These are phyloP conservation scores for Circinella minor DNA, from an alignment of 371 early-diverging fungal species.

Conservation along the genomic window DNA sequence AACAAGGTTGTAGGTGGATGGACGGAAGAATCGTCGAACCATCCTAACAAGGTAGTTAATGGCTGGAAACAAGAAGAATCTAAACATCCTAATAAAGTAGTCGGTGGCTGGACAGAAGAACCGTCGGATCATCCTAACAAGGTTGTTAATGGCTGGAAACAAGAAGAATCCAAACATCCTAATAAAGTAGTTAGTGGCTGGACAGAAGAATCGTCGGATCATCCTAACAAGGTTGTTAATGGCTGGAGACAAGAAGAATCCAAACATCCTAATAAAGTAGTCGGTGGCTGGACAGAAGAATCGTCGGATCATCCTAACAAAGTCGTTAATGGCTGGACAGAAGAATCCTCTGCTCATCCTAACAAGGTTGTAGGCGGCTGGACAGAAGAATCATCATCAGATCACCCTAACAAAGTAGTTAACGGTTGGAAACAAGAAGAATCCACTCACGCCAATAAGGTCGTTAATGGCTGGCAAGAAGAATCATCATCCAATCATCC, in stretches of 20 bases:
- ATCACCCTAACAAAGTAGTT: neutral
- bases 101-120: neutral
- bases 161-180: neutral
- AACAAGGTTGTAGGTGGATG: neutral
- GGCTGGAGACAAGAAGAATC: too few relatives aligned
- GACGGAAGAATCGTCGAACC: neutral
- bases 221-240: too few relatives aligned
- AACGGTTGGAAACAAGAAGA: neutral
- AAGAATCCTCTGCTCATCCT: neutral
- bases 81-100: neutral
- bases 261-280: too few relatives aligned
- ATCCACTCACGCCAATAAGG: neutral
- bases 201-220: too few relatives aligned
- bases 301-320: too few relatives aligned
- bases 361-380: neutral
- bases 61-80: neutral
- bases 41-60: neutral
- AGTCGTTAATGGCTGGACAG: too few relatives aligned
- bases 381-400: neutral
- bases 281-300: too few relatives aligned
- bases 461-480: too few relatives aligned
- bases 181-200: neutral
- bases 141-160: constrained; percentile 1
- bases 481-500: too few relatives aligned
- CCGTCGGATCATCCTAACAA: neutral